A percentile compares a stretch with the other conserved stretches of the same genome.
These are phyloP conservation scores for Leccinum angustisporum DNA, from an alignment of 1,284 basidiomycete genomes.

Conservation along the genomic window DNA sequence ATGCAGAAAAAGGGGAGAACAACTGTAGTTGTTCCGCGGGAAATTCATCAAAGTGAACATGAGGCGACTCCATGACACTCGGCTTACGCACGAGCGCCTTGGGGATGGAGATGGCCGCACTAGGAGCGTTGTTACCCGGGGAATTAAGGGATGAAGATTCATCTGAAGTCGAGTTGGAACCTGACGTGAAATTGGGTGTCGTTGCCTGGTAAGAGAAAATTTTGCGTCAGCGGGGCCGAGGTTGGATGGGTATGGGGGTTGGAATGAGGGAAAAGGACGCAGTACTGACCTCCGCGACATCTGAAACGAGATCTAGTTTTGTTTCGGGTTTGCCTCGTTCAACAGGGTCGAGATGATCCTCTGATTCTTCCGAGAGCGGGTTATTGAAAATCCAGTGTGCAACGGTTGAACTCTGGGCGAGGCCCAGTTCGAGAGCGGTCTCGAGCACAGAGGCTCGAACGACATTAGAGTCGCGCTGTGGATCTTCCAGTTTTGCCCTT, in stretches of 20 bases:
- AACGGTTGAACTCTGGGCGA: conserved; percentile 54
- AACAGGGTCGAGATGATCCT: conserved; percentile 30
- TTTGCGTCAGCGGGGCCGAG: conserved; percentile 10
- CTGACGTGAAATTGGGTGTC: conserved; percentile 29
- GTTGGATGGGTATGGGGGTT: not conserved
- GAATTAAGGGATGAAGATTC: conserved; percentile 33
- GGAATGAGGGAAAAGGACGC: not conserved
- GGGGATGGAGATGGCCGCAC: conserved; percentile 13
- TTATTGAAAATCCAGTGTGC: conserved; percentile 69
- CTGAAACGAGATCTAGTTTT: conserved; percentile 6
- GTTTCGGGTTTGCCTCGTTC: not conserved
- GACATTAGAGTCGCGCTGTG: conserved; percentile 48
- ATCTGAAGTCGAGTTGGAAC: conserved; percentile 33
- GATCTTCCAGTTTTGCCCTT: conserved; percentile 17
- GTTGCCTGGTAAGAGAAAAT: conserved; percentile 19
- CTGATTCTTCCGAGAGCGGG: conserved; percentile 50
- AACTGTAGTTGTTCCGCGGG: conserved; percentile 30
- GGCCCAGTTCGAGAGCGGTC: conserved; percentile 62
- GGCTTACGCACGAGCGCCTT: conserved; percentile 29
- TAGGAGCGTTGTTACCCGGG: conserved; percentile 22
- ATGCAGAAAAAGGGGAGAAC: conserved; percentile 24
- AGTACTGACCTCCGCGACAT: conserved; percentile 23
- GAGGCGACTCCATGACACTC: conserved; percentile 31
- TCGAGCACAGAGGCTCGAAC: conserved; percentile 71
- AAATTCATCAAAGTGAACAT: conserved; percentile 33